Base-by-base conservation (phyloP, 148 eudicot species). In the Euryodendron excelsum region DNA sequence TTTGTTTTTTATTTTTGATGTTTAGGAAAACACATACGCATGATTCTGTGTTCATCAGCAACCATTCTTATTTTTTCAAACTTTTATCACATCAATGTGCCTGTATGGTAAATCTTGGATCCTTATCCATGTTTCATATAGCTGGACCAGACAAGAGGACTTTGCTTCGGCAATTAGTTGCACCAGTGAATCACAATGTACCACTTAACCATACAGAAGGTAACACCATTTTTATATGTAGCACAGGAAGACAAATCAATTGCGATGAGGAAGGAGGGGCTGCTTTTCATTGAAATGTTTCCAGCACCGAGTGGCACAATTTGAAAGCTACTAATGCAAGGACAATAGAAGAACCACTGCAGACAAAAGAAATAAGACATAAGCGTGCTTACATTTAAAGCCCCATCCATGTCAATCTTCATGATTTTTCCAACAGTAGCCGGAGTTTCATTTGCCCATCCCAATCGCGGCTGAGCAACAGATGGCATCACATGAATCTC, bases 361-460 rank as follows among this genome's bases (percentile, higher is more conserved):
- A 30, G 3, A 47, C n/a, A 52, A 72, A 23, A 27, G 65, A 78
- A 70, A 23, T 23, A 75, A 44, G 69, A 63, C 18, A 52, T 52
- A 14, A 71, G 44, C 12, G 81, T 37, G 37, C 94, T 88, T 90
- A 93, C 99, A 85, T 93, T 96, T 78, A 96, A 82, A 61, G 98
- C 83, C 33, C 99, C 98, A 88, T 96, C 98, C 98, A 93, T 93
- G 86, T 96, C 97, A 61, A 96, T 93, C 83, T 92, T 90, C 78
- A 77, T 89, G 78, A 96, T 89, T 82, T 89, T 93, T 34, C 98
- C 99, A 69, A 90, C 84, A 6, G 98, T 84, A 78, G 99, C 98
- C 30, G 97, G 92, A 79, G 98, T 83, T 89, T 93, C 98, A 79
- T 90, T 83, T 74, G 91, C 94, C 99, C 99, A 96, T 53, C 99